Base-by-base conservation (phyloP, 2,329 filamentous ascomycete genomes). In the Paraphaeosphaeria minitans region DNA sequence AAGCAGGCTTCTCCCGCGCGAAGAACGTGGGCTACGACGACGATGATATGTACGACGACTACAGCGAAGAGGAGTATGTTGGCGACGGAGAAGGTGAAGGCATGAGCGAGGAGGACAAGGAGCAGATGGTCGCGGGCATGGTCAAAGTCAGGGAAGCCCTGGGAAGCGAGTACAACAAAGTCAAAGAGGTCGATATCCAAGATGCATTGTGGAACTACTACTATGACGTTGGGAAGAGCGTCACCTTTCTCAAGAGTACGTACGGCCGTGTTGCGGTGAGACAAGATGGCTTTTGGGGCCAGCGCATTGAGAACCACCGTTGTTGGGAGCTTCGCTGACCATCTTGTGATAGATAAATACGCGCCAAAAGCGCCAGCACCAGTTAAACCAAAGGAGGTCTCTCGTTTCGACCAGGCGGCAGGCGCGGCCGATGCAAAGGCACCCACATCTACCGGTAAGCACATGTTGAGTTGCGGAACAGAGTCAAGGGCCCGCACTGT, bases 131-230 rank as follows among this genome's bases (percentile, higher is more conserved):
- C 41, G 77, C 85, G 41, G 89, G 88, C 52, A 92, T 89, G 0
- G 80, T 83, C 41, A 83, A 88, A 63, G 89, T 96, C 37, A 84
- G 86, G 58, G 81, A 82, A 61, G 83, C 84, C 9, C 81, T 97
- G n/a, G 89, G 87, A 7, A 76, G 79, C 63, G 87, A 85, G 61
- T 82, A 89, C 67, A 84, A 82, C 67, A 84, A 82, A 71, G 80
- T 85, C n/a, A 83, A 85, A 5, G 85, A 89, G 59, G 80, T 82
- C 39, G 89, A 97, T 72, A 94, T 97, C 62, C 87, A 96, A 74
- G 94, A 98, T 61, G 86, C 93, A 0, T 78, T 99, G 16, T 98
- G 93, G 92, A 87, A 99, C 77, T 97, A 97, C 77, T 98, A 94
- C 76, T 98, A 93, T 74, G 93, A 99, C 69, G 83, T 97, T 31